Evolutionary conservation across 2,329 filamentous ascomycete genomes (phyloP).

Genomic region (Dryadomyces quercivorus): DNA sequence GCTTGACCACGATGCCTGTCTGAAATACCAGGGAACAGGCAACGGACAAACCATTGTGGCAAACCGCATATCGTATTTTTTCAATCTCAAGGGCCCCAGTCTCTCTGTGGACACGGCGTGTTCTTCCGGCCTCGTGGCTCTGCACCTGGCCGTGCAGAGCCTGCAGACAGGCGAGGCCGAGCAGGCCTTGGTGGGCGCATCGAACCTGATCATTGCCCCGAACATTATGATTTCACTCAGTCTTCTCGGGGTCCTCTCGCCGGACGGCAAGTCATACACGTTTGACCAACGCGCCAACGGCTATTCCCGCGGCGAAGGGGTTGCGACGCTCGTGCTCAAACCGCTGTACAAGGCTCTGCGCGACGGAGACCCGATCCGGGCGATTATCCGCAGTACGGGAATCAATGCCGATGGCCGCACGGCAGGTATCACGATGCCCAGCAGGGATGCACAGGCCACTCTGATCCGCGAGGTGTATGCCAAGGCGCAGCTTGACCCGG

Average conservation of each 20-base stretch:
- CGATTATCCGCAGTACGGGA: slow-evolving; percentile 17
- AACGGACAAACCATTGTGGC: slow-evolving; percentile 21
- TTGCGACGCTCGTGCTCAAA: slow-evolving; percentile 31
- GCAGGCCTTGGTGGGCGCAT: neutral
- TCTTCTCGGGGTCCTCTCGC: slow-evolving; percentile 15
- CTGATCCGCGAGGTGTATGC: slow-evolving; percentile 10
- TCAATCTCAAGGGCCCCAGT: slow-evolving; percentile 27
- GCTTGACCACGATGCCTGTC: slow-evolving; percentile 13
- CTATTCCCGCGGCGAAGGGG: slow-evolving; percentile 37
- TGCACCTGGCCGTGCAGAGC: slow-evolving; percentile 25
- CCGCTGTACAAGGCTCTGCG: slow-evolving; percentile 22
- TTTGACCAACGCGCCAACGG: slow-evolving; percentile 32
- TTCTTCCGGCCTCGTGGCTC: slow-evolving; percentile 25
- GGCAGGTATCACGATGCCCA: slow-evolving; percentile 10
- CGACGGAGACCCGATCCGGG: slow-evolving; percentile 22
- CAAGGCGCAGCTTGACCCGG: slow-evolving; percentile 7
- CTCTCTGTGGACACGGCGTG: slow-evolving; percentile 33
- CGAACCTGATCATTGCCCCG: slow-evolving; percentile 5
- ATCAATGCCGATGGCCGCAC: slow-evolving; percentile 12
- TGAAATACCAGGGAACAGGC: slow-evolving; percentile 22
- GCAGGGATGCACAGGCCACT: slow-evolving; percentile 15
- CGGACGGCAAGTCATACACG: slow-evolving; percentile 13
- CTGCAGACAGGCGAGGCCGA: slow-evolving; percentile 11
- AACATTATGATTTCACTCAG: neutral
- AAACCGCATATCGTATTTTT: slow-evolving; percentile 28